Evolutionary conservation across 257 asterid species (phyloP), one percentile per base, ranked within the genome.

Genomic region (Nyctanthes arbortristis): DNA sequence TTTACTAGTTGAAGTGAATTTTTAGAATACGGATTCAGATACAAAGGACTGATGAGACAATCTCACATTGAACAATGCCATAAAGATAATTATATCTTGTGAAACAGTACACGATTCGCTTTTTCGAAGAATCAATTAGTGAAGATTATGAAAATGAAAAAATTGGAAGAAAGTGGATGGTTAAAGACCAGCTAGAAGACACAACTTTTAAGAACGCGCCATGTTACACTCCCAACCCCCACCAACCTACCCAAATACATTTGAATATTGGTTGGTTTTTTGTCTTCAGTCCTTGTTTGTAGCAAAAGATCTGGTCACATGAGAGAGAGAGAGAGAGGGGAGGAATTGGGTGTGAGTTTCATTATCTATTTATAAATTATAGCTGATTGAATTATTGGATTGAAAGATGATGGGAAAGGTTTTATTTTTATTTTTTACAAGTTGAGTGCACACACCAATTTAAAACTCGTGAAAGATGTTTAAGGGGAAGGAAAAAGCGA

Each of bases 151-250:
- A 77, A 67, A 62, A 27, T 35, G 11, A 37, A 34, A 62, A n/a
- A 25, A 65, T 56, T 74, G 61, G 65, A 59, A 62, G 75, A 66
- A 45, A 62, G 63, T 71, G 80, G 67, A 74, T 63, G 68, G 47
- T 65, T 25, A 27, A 37, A 71, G 33, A 49, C 24, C 4, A 49
- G 55, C 67, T 54, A 52, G 43, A 70, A 40, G 31, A n/a, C 33
- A 55, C n/a, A n/a, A 29, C 70, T 78, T 80, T 80, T 70, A 58
- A 62, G 76, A 86, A 84, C 83, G 79, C 82, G 85, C 68, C 84
- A 84, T 84, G 92, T 79, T 75, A 71, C 49, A 73, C 37, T 45
- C 82, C 68, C 43, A 37, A 68, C 31, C 32, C 22, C 31, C 45
- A 49, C 29, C 59, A 52, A n/a, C 59, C 9, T 11, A 22, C 59